Evolutionary conservation across 2,329 filamentous ascomycete genomes (phyloP), one percentile per base, ranked within the genome.

Genomic region (Pleochaeta shiraiana): DNA sequence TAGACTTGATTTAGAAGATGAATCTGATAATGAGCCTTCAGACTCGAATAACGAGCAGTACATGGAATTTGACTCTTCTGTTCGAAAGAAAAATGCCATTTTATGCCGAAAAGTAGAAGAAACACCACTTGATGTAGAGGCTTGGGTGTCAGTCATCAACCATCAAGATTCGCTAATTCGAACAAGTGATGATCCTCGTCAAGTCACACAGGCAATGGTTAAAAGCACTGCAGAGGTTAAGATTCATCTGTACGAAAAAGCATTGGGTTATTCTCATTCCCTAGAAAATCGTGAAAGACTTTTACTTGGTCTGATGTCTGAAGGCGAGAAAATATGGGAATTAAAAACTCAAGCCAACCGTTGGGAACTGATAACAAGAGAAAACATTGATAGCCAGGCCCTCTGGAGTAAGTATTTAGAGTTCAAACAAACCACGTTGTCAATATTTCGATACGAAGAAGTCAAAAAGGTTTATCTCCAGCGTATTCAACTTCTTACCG

Each of bases 111-210:
- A 73, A 33, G 83, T 90, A 37, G 83, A 86, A 64, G 77, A 85
- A 0, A 73, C 82, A 26, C 88, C 90, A 0, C 73, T 78, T 5
- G 81, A 95, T 70, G 77, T 88, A 24, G 76, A 83, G 50, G 79
- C 83, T 21, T 97, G 92, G 92, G 74, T 95, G 19, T 79, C 82
- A 43, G 78, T 96, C n/a, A 86, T 92, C 57, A 76, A 83, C 7
- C 84, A 95, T 66, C 92, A 97, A 74, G 83, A 90, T 67, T 73
- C 74, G 1, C 77, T 95, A 64, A 75, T 92, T 50, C 76, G 76
- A 63, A 75, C 77, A 28, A 77, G 77, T 30, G 75, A 78, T 26
- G 74, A 74, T 66, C 76, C 75, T 70, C 78, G 71, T 50, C 77
- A 74, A 45, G 75, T 78, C 28, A 84, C 82, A 0, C 76, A 77